phyloP scores from a whole-genome alignment of 352 stramenopile genomes.

The Peronospora destructor region DNA sequence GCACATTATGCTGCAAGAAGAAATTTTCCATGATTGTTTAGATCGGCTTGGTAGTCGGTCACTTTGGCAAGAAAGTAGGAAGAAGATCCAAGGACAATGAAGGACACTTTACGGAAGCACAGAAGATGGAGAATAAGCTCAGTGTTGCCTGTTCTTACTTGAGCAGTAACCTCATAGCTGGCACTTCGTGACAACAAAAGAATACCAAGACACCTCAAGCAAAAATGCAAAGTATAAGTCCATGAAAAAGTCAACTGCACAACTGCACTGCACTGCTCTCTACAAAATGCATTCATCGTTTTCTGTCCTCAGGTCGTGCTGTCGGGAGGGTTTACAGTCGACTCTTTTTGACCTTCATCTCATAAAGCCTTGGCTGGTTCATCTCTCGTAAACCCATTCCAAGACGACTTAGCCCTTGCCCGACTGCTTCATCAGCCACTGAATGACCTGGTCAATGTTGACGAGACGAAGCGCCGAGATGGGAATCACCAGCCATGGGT shows the following conservation, averaged over 20 bases:
- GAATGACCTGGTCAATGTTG: conserved; percentile 96
- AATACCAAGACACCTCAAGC: conserved; percentile 1
- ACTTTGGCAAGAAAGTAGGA: conserved; percentile 18
- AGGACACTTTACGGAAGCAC: not conserved
- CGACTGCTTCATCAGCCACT: conserved; percentile 95
- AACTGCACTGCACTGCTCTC: conserved; percentile 23
- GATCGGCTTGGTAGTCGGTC: conserved; percentile 5
- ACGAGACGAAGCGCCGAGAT: conserved; percentile 94
- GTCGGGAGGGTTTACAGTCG: conserved; percentile 8
- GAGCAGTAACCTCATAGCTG: no score
- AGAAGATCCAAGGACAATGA: conserved; percentile 9
- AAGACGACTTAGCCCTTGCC: conserved; percentile 66
- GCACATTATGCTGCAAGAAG: conserved; percentile 68
- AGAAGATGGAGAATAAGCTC: no score
- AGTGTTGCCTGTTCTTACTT: no score
- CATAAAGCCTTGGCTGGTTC: not conserved
- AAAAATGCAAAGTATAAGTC: conserved; percentile 24
- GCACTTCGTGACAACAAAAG: not conserved
- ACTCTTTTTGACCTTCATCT: conserved; percentile 5
- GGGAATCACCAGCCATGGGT: conserved; percentile 97
- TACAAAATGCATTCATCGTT: conserved; percentile 32
- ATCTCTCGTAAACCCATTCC: conserved; percentile 4
- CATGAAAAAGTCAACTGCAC: conserved; percentile 21
- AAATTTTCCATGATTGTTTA: conserved; percentile 67
- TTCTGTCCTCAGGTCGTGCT: conserved; percentile 2